phyloP scores from a whole-genome alignment of 495 filamentous ascomycete genomes.

The Penicillium flavigenum region DNA sequence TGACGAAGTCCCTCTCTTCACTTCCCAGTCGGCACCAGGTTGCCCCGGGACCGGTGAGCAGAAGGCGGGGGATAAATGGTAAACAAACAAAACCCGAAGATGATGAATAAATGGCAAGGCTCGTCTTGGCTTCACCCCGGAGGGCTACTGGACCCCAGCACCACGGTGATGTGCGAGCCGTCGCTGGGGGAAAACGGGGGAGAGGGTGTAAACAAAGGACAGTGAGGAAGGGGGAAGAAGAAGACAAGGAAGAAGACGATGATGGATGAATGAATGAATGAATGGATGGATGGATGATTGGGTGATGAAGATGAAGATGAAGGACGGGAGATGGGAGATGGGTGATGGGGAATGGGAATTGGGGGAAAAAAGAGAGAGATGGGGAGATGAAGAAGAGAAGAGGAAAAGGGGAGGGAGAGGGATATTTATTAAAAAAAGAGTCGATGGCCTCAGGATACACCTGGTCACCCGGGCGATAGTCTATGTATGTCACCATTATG shows the following conservation, averaged over 20 bases:
- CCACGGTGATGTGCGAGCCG: no score
- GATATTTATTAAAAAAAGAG: background rate
- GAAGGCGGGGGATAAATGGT: background rate
- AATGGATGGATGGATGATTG: background rate
- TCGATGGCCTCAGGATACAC: background rate
- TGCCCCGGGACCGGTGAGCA: background rate
- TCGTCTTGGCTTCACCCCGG: no score
- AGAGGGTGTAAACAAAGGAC: no score
- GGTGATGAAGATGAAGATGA: background rate
- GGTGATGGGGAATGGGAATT: background rate
- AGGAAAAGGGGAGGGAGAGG: background rate
- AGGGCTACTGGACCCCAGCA: no score
- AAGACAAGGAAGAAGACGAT: background rate
- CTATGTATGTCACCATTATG: background rate
- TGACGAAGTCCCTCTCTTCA: constrained; percentile 1
- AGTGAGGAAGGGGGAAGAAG: background rate
- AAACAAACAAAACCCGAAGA: background rate
- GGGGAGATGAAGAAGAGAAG: constrained; percentile 12
- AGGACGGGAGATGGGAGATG: background rate
- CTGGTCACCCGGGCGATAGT: background rate
- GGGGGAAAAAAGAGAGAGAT: background rate
- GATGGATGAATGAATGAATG: no score
- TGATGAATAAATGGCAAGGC: background rate
- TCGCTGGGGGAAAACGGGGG: no score
- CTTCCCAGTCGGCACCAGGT: background rate